A percentile compares a stretch with the other conserved stretches of the same genome.
Evolutionary conservation across 2,329 filamentous ascomycete genomes (phyloP).

Genomic region (Onygenales sp.): DNA sequence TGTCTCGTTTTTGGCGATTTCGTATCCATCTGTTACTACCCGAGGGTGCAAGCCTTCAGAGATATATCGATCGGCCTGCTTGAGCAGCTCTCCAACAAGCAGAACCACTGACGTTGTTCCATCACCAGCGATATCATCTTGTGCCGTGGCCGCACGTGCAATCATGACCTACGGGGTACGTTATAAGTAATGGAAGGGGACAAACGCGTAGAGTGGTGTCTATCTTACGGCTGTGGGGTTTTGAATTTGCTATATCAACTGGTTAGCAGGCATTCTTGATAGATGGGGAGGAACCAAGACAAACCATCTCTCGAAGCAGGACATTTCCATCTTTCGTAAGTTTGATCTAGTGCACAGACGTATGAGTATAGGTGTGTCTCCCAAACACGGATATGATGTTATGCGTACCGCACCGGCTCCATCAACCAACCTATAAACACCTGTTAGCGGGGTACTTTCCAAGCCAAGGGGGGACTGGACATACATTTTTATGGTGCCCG

Average conservation of each 20-base stretch:
- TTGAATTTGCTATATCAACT: constrained; percentile 64
- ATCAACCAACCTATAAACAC: constrained; percentile 45
- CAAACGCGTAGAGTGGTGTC: neutral
- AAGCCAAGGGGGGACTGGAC: constrained; percentile 12
- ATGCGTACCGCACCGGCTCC: constrained; percentile 48
- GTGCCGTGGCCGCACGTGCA: constrained; percentile 78
- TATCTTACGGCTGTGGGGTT: constrained; percentile 79
- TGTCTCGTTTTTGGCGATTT: constrained; percentile 88
- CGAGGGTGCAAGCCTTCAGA: constrained; percentile 92
- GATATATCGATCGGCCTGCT: constrained; percentile 95
- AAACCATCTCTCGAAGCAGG: constrained; percentile 55
- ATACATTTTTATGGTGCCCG: constrained; percentile 93
- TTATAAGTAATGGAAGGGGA: constrained; percentile 9
- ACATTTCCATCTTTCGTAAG: constrained; percentile 98
- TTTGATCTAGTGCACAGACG: constrained; percentile 60
- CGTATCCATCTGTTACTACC: constrained; percentile 95
- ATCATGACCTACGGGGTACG: constrained; percentile 48
- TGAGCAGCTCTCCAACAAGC: constrained; percentile 89
- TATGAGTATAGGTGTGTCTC: constrained; percentile 17
- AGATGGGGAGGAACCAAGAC: constrained; percentile 14
- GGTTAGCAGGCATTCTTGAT: constrained; percentile 20
- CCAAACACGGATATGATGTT: constrained; percentile 6
- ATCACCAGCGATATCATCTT: constrained; percentile 97
- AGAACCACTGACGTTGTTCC: constrained; percentile 95
- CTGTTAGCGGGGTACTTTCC: constrained; percentile 17